These are phyloP conservation scores for Danielia oregonensis DNA, from an alignment of 805 yeast genomes.

Conservation along the genomic window DNA sequence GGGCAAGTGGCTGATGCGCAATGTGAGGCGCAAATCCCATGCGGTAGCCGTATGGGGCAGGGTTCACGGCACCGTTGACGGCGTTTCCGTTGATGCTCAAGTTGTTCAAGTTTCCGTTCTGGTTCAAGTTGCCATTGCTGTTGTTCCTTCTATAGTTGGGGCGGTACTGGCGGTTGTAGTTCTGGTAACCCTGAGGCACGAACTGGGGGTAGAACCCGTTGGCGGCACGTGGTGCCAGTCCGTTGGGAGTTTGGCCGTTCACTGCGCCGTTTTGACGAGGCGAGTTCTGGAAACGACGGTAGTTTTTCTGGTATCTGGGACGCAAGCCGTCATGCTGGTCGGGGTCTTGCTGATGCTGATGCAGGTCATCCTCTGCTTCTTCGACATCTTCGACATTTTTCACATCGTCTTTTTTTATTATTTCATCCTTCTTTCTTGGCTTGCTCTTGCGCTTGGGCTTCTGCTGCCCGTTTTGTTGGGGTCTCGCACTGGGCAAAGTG, in stretches of 20 bases:
- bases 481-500: slow-evolving; percentile 35
- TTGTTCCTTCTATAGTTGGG: slow-evolving; percentile 16
- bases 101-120: slow-evolving; percentile 2
- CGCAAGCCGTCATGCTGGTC: slow-evolving; percentile 1
- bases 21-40: slow-evolving; percentile 14
- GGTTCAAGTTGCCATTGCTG: slow-evolving; percentile 20
- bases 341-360: slow-evolving; percentile 8
- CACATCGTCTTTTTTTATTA: slow-evolving; percentile 9
- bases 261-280: slow-evolving; percentile 14
- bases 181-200: slow-evolving; percentile 26
- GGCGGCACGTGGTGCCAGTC: slow-evolving; percentile 13
- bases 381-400: slow-evolving; percentile 7
- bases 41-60: slow-evolving; percentile 18
- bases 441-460: slow-evolving; percentile 25
- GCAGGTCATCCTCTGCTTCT: slow-evolving; percentile 1
- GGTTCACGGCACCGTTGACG: slow-evolving; percentile 16
- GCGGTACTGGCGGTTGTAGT: slow-evolving; percentile 26
- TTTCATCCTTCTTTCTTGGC: slow-evolving; percentile 14
- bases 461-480: slow-evolving; percentile 18
- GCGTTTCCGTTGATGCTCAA: too few relatives aligned
- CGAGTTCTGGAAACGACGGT: slow-evolving; percentile 20
- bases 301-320: slow-evolving; percentile 18
- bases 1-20: slow-evolving; percentile 22
- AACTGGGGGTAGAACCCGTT: slow-evolving; percentile 27
- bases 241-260: slow-evolving; percentile 16